Base-by-base conservation (phyloP, 225 moss, liverwort and hornwort species). In the Asterella californica region DNA sequence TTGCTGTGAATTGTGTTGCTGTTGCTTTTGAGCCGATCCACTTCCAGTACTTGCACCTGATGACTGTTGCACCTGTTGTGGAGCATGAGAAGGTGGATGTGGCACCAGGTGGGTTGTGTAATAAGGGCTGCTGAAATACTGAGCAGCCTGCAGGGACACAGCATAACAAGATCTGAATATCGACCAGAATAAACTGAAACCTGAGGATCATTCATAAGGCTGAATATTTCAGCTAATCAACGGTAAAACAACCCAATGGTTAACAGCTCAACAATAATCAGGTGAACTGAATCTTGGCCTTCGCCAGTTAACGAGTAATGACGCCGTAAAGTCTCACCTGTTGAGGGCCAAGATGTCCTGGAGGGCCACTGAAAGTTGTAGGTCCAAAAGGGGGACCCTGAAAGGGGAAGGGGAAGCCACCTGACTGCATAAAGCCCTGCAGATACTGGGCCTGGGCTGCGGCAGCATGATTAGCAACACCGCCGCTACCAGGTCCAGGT, bases 371-470 rank as follows among this genome's bases (percentile, higher is more conserved):
- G 75, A 90, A 92, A 78, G 89, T 66, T 15, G 89, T 80, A 17
- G 90, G 67, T 15, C 90, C 91, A 38, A 92, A 93, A 48, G 87
- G 96, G 75, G 89, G 72, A 50, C 88, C 71, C 77, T 90, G 82
- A 84, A 94, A 91, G 2, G 87, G 81, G 52, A 90, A 94, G 17
- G 96, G 90, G 61, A 90, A 94, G 53, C 69, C 84, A 25, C 88
- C 86, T 61, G 88, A 85, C 80, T 94, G 94, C 88, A 97, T 86
- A 75, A 97, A 85, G 79, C 92, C 92, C 80, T 94, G 94, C 79
- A 95, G 82, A 22, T 91, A 93, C 80, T 94, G 96, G 15, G 92
- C 96, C 54, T 94, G 96, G 52, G 76, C 76, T 24, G 76, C 76
- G 0, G 83, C 84, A 65, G 86, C 86, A 25, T 91, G 84, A 67